These are phyloP conservation scores for Alternaria viburni DNA, from an alignment of 2,329 filamentous ascomycete species.

Conservation along the genomic window DNA sequence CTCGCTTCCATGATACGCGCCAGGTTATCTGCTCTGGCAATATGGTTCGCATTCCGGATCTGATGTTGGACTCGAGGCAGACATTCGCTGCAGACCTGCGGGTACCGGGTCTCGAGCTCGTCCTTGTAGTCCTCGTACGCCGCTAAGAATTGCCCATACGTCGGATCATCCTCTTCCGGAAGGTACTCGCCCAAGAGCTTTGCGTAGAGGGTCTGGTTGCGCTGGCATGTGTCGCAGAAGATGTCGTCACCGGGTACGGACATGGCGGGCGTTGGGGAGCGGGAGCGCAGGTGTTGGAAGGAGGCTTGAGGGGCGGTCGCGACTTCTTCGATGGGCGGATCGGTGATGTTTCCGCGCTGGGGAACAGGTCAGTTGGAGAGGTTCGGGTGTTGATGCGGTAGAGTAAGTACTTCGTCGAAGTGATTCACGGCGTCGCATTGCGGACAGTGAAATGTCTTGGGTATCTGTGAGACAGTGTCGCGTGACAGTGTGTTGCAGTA, in stretches of 20 bases:
- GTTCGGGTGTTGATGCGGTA: neutral
- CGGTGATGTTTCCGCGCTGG: conserved; percentile 85
- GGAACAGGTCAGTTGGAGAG: conserved; percentile 23
- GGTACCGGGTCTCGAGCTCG: conserved; percentile 81
- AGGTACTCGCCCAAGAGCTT: conserved; percentile 81
- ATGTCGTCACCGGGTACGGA: conserved; percentile 45
- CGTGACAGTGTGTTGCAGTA: conserved; percentile 40
- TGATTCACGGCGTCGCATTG: conserved; percentile 88
- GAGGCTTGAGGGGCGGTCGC: conserved; percentile 25
- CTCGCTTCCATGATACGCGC: conserved; percentile 73
- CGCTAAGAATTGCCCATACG: conserved; percentile 71
- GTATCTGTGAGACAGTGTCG: conserved; percentile 28
- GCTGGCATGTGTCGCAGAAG: conserved; percentile 80
- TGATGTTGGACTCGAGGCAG: conserved; percentile 73
- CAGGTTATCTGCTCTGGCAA: conserved; percentile 81
- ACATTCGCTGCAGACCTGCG: conserved; percentile 84
- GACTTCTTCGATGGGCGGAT: conserved; percentile 70
- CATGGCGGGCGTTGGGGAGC: conserved; percentile 36
- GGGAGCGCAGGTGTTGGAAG: conserved; percentile 32
- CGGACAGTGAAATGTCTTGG: conserved; percentile 46
- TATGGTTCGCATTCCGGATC: conserved; percentile 76
- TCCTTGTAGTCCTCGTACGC: conserved; percentile 73
- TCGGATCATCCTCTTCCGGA: conserved; percentile 67
- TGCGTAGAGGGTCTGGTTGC: conserved; percentile 85
- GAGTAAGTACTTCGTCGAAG: conserved; percentile 73